Evolutionary conservation across 257 asterid species (phyloP).

Genomic region (Penstemon newberryi): DNA sequence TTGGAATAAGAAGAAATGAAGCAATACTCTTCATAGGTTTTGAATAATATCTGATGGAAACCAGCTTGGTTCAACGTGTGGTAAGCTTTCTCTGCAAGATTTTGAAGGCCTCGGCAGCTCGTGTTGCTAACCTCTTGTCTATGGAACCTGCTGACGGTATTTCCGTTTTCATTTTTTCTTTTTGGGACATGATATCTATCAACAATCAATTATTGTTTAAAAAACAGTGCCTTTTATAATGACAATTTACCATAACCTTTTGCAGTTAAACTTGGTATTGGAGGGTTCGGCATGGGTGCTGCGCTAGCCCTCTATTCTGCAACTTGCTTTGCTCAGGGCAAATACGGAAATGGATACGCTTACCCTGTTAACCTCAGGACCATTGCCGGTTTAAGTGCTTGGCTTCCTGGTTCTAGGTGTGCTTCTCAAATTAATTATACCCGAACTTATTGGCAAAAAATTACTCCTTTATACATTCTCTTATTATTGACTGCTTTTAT

Average conservation of each 20-base stretch:
- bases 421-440: constrained; percentile 11
- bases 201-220: background rate
- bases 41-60: constrained; percentile 60
- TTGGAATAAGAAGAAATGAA: constrained; percentile 9
- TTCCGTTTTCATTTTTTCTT: constrained; percentile 20
- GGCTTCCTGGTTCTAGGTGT: constrained; percentile 97
- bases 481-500: constrained; percentile 13
- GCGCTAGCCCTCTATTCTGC: constrained; percentile 91
- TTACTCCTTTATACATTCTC: background rate
- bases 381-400: constrained; percentile 83
- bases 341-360: constrained; percentile 75
- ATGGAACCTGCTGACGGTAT: constrained; percentile 96
- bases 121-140: constrained; percentile 83
- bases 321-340: constrained; percentile 84
- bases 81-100: constrained; percentile 79
- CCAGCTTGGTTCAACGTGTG: constrained; percentile 76
- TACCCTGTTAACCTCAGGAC: constrained; percentile 75
- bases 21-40: constrained; percentile 70
- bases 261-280: constrained; percentile 90
- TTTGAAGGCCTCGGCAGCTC: constrained; percentile 90
- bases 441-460: background rate
- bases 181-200: background rate
- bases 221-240: background rate
- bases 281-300: constrained; percentile 98
- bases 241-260: background rate